A percentile compares a stretch with the other conserved stretches of the same genome.
phyloP scores from a whole-genome alignment of 495 filamentous ascomycete genomes.

The Podospora pseudocomata region DNA sequence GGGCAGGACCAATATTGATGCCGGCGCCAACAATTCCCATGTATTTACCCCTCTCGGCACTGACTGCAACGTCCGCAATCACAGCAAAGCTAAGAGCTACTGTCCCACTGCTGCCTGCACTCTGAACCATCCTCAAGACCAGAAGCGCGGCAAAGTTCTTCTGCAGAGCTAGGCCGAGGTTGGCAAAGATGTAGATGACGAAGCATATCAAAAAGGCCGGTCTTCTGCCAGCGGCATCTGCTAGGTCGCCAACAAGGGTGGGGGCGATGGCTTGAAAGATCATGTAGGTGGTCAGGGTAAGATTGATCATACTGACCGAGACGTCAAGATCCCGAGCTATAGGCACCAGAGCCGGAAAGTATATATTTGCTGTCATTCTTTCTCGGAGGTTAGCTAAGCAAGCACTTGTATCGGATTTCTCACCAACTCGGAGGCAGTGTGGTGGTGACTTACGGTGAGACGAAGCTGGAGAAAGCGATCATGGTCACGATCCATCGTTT shows the following conservation, averaged over 20 bases:
- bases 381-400: neutral
- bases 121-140: constrained; percentile 61
- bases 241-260: constrained; percentile 57
- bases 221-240: constrained; percentile 56
- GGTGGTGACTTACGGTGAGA: constrained; percentile 49
- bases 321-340: constrained; percentile 54
- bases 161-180: constrained; percentile 61
- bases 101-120: constrained; percentile 54
- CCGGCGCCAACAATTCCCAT: constrained; percentile 54
- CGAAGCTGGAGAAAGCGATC: constrained; percentile 60
- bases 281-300: constrained; percentile 65
- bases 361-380: constrained; percentile 67
- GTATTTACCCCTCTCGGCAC: constrained; percentile 57
- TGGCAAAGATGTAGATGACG: constrained; percentile 57
- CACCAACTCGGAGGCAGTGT: neutral
- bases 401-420: neutral
- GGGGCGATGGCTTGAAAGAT: constrained; percentile 60
- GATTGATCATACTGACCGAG: constrained; percentile 59
- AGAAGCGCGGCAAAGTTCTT: constrained; percentile 57
- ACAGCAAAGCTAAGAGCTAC: constrained; percentile 59
- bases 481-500: constrained; percentile 64
- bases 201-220: constrained; percentile 59
- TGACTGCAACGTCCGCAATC: constrained; percentile 58
- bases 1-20: constrained; percentile 50
- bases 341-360: constrained; percentile 67